phyloP scores from a whole-genome alignment of 2,329 filamentous ascomycete species.

The Arthrinium puccinioides region DNA sequence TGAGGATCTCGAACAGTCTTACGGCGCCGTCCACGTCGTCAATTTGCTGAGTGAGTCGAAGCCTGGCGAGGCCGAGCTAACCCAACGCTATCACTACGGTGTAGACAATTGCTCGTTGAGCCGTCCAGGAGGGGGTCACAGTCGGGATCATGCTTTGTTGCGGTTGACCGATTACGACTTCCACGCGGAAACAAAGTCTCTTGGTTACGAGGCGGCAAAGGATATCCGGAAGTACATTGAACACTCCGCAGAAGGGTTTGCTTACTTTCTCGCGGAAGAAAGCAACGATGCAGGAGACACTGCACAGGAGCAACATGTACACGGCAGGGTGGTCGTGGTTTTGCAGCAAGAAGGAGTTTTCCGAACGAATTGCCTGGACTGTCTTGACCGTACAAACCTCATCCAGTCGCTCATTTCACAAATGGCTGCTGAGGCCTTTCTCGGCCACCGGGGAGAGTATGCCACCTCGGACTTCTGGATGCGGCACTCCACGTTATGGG shows the following conservation, averaged over 20 bases:
- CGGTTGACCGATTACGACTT: constrained; percentile 90
- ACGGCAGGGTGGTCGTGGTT: constrained; percentile 54
- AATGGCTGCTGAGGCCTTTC: constrained; percentile 82
- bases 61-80: constrained; percentile 77
- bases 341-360: constrained; percentile 94
- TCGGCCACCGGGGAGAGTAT: constrained; percentile 62
- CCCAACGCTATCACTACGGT: constrained; percentile 70
- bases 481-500: constrained; percentile 88
- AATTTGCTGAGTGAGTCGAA: constrained; percentile 92
- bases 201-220: constrained; percentile 85
- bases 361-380: constrained; percentile 92
- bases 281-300: constrained; percentile 43
- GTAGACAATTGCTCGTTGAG: constrained; percentile 69
- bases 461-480: constrained; percentile 81
- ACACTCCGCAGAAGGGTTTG: constrained; percentile 76
- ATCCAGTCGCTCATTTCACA: constrained; percentile 94
- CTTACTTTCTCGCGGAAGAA: constrained; percentile 82
- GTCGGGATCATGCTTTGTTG: constrained; percentile 66
- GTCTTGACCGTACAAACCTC: constrained; percentile 89
- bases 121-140: constrained; percentile 44
- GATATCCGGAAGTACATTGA: constrained; percentile 75
- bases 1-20: constrained; percentile 73
- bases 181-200: constrained; percentile 84
- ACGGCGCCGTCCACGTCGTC: constrained; percentile 86
- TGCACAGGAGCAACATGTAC: constrained; percentile 25